phyloP scores from a whole-genome alignment of 2,329 filamentous ascomycete species.

The Camptophora hylomeconis region DNA sequence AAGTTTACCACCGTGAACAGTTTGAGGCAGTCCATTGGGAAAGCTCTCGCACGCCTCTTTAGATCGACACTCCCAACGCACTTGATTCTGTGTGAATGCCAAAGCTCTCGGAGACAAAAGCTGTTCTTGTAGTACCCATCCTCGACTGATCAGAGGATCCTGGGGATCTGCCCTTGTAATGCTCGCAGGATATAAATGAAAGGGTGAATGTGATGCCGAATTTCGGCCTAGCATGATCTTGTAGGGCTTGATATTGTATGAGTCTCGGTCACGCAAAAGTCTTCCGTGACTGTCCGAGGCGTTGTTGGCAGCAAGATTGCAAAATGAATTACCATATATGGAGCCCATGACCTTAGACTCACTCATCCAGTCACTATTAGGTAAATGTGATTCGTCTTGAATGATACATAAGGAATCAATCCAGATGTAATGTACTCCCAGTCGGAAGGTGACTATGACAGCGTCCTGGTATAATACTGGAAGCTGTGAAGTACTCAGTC shows the following conservation, averaged over 20 bases:
- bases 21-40: no score
- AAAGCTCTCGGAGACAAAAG: conserved; percentile 7
- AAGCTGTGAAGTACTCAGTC: conserved; percentile 1
- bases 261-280: background rate
- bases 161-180: conserved; percentile 1
- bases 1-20: no score
- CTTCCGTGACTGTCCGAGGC: conserved; percentile 2
- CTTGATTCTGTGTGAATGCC: conserved; percentile 5
- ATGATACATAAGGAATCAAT: conserved; percentile 18
- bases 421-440: conserved; percentile 15
- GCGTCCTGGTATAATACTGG: conserved; percentile 7
- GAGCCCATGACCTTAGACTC: conserved; percentile 10
- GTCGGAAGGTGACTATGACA: conserved; percentile 2
- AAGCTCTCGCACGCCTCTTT: no score
- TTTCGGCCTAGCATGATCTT: background rate
- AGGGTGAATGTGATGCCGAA: no score
- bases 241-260: background rate
- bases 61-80: conserved; percentile 14
- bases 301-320: conserved; percentile 6
- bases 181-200: no score
- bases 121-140: conserved; percentile 11
- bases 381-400: conserved; percentile 13
- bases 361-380: conserved; percentile 7
- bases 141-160: conserved; percentile 5
- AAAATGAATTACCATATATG: conserved; percentile 7